Percentiles rank a stretch among this genome's conserved stretches.
Conservation (phyloP, 768 basidiomycete species). For the Psilocybe azurescens region DNA sequence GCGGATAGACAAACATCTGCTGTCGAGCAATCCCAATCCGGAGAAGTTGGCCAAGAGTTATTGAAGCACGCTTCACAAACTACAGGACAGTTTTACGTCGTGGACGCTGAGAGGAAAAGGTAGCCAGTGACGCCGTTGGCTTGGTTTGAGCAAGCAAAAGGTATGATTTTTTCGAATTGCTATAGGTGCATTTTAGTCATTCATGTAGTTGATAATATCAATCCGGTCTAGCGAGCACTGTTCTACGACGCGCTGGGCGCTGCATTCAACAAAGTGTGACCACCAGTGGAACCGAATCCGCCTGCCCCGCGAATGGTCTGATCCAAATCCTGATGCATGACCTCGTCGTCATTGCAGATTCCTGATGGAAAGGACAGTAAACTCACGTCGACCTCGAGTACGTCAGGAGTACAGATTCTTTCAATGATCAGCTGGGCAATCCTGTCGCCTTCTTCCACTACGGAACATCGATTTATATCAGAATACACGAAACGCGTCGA, state of each 20-base stretch:
- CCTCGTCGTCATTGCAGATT: constrained; percentile 5
- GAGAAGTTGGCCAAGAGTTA: constrained; percentile 46
- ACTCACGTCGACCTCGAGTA: constrained; percentile 85
- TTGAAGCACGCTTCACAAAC: constrained; percentile 57
- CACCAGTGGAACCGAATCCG: constrained; percentile 97
- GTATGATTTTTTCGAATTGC: not conserved
- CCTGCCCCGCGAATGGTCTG: constrained; percentile 83
- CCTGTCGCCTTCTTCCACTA: constrained; percentile 94
- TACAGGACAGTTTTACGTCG: constrained; percentile 62
- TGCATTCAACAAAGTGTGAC: constrained; percentile 58
- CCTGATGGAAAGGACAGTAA: constrained; percentile 11
- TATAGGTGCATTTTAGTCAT: not conserved
- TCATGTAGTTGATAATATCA: not conserved
- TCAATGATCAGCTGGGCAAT: constrained; percentile 96
- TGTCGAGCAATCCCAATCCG: constrained; percentile 13
- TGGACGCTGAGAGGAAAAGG: constrained; percentile 52
- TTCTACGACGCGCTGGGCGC: constrained; percentile 15
- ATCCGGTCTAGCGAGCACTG: not conserved
- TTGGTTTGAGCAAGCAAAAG: not conserved
- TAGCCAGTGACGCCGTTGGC: not conserved
- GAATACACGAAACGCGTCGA: constrained; percentile 1
- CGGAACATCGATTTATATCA: not conserved
- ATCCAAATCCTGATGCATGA: constrained; percentile 68
- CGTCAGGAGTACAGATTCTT: constrained; percentile 83
- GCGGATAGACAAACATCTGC: constrained; percentile 30